These are phyloP conservation scores for Fusarium incarnatum DNA, from an alignment of 2,329 filamentous ascomycete species.

Conservation along the genomic window DNA sequence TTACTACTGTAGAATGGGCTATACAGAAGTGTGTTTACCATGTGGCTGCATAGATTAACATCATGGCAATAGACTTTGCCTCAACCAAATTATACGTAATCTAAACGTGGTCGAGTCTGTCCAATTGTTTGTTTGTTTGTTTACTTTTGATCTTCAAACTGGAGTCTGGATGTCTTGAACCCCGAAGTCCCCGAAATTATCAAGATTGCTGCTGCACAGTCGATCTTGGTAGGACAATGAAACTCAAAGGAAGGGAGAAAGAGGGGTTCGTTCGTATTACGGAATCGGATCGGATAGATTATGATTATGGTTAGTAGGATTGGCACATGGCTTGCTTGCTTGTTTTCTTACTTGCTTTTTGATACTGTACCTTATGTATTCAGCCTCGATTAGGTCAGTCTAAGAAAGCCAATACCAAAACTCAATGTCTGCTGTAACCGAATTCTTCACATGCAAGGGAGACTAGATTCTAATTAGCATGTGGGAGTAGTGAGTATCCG, in stretches of 20 bases:
- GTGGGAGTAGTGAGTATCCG: not conserved
- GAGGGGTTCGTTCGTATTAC: conserved; percentile 1
- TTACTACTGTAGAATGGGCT: not conserved
- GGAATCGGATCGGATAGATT: not conserved
- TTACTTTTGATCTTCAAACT: not conserved
- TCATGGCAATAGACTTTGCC: not conserved
- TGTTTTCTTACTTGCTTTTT: not conserved
- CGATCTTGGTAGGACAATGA: not conserved
- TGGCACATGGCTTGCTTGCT: not conserved
- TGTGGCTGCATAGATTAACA: not conserved
- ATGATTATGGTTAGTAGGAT: not conserved
- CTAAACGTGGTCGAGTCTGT: not conserved
- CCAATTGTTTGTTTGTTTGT: not conserved
- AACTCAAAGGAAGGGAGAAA: not conserved
- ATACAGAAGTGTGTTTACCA: not conserved
- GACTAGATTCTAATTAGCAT: conserved; percentile 2
- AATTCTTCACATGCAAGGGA: conserved; percentile 26
- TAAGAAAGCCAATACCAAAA: conserved; percentile 5
- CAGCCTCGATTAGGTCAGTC: not conserved
- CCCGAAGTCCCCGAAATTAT: not conserved
- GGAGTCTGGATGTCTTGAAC: not conserved
- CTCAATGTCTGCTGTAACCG: not conserved
- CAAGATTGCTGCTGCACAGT: not conserved
- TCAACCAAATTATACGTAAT: not conserved
- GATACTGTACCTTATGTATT: not conserved